phyloP scores from a whole-genome alignment of 441 rosid genomes.

The Bocquillonia castaneifolia region DNA sequence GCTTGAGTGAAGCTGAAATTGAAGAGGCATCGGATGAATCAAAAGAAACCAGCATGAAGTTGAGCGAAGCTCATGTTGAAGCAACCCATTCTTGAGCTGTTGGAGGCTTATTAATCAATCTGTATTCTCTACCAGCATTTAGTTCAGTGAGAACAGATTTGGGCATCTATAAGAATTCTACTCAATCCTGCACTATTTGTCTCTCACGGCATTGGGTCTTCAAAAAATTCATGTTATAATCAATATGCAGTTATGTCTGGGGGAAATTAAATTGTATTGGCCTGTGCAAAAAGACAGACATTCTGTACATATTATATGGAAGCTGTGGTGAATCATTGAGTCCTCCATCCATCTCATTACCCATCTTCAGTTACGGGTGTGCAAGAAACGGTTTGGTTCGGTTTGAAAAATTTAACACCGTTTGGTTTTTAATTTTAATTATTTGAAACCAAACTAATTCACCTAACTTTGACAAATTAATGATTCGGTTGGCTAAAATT shows the following conservation, averaged over 20 bases:
- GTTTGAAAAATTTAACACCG: too few relatives aligned
- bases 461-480: too few relatives aligned
- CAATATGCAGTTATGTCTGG: background rate
- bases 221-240: too few relatives aligned
- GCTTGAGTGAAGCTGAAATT: background rate
- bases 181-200: too few relatives aligned
- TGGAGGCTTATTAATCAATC: background rate
- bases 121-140: background rate
- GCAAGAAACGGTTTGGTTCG: too few relatives aligned
- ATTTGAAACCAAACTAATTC: too few relatives aligned
- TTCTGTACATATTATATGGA: background rate
- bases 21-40: slow-evolving; percentile 18
- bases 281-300: too few relatives aligned
- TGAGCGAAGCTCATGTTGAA: slow-evolving; percentile 8
- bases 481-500: too few relatives aligned
- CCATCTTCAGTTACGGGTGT: too few relatives aligned
- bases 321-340: background rate
- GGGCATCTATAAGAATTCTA: background rate
- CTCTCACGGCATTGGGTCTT: background rate
- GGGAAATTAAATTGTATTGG: background rate
- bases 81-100: background rate
- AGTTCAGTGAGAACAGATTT: background rate
- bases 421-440: too few relatives aligned
- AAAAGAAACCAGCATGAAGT: background rate
- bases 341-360: too few relatives aligned